Evolutionary conservation across 2,329 filamentous ascomycete genomes (phyloP).

Genomic region (Beauveria pseudobassiana): DNA sequence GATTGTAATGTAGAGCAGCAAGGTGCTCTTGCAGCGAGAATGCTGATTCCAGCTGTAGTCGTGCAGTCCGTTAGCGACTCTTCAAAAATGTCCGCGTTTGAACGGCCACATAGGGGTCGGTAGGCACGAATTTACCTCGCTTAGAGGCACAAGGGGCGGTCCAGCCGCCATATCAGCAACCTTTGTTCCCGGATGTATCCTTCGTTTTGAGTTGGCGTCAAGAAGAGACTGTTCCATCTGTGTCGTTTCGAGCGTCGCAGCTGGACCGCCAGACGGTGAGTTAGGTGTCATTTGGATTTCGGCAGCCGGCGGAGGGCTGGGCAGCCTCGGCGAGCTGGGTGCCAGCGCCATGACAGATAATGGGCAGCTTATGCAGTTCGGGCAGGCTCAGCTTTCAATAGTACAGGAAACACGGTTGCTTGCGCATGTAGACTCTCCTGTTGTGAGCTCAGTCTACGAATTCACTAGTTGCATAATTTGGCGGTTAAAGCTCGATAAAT

Average conservation of each 20-base stretch:
- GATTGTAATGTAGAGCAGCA: slow-evolving; percentile 79
- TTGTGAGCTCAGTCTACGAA: slow-evolving; percentile 2
- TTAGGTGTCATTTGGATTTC: slow-evolving; percentile 85
- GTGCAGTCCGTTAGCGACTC: slow-evolving; percentile 12
- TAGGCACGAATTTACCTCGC: slow-evolving; percentile 53
- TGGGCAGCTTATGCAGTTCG: background rate
- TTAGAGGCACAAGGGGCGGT: slow-evolving; percentile 77
- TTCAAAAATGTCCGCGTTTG: background rate
- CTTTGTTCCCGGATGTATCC: slow-evolving; percentile 88
- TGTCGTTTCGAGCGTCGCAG: slow-evolving; percentile 48
- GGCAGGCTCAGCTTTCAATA: background rate
- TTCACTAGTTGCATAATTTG: slow-evolving; percentile 15
- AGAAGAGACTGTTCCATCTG: slow-evolving; percentile 56
- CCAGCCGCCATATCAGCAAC: slow-evolving; percentile 89
- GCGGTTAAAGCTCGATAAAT: slow-evolving; percentile 15
- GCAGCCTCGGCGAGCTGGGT: slow-evolving; percentile 82
- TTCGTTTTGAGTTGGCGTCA: slow-evolving; percentile 68
- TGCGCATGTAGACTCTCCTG: background rate
- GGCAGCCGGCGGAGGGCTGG: slow-evolving; percentile 87
- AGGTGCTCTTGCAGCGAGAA: slow-evolving; percentile 98
- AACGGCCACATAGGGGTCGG: background rate
- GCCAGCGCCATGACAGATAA: slow-evolving; percentile 44
- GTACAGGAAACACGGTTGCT: background rate
- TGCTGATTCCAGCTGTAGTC: slow-evolving; percentile 76
- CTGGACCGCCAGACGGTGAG: slow-evolving; percentile 57